A percentile compares a stretch with the other conserved stretches of the same genome.
These are phyloP conservation scores for Mycena polygramma DNA, from an alignment of 768 basidiomycete species.

Conservation along the genomic window DNA sequence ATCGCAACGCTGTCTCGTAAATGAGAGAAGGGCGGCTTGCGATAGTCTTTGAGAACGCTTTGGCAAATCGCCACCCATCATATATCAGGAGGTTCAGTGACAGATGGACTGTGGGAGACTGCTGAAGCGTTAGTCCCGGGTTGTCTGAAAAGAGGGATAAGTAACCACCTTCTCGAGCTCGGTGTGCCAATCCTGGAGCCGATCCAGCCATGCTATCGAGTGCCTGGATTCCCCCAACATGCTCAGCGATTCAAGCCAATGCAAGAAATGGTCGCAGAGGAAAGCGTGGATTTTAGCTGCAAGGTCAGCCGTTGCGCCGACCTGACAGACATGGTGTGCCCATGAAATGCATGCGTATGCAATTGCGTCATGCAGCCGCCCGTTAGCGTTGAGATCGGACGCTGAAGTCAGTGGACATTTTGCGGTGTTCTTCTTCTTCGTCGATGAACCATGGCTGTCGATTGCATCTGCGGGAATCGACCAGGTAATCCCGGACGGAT, in stretches of 20 bases:
- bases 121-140: not conserved
- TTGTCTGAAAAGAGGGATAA: too few species aligned
- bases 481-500: constrained; percentile 19
- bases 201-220: constrained; percentile 10
- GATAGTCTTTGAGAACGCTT: constrained; percentile 10
- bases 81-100: not conserved
- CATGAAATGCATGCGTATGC: constrained; percentile 14
- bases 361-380: constrained; percentile 4
- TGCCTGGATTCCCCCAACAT: constrained; percentile 5
- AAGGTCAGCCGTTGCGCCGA: not conserved
- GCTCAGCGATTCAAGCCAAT: constrained; percentile 15
- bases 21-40: constrained; percentile 3
- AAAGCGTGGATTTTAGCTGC: not conserved
- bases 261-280: constrained; percentile 3
- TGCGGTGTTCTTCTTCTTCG: not conserved
- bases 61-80: constrained; percentile 18
- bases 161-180: not conserved
- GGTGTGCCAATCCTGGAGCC: constrained; percentile 3
- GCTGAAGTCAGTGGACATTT: constrained; percentile 1
- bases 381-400: not conserved
- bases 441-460: not conserved
- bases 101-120: not conserved
- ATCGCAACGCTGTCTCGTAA: constrained; percentile 8
- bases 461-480: constrained; percentile 6
- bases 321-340: constrained; percentile 3